Conservation (phyloP, 2,329 filamentous ascomycete species). For the Microascus cirrosus region DNA sequence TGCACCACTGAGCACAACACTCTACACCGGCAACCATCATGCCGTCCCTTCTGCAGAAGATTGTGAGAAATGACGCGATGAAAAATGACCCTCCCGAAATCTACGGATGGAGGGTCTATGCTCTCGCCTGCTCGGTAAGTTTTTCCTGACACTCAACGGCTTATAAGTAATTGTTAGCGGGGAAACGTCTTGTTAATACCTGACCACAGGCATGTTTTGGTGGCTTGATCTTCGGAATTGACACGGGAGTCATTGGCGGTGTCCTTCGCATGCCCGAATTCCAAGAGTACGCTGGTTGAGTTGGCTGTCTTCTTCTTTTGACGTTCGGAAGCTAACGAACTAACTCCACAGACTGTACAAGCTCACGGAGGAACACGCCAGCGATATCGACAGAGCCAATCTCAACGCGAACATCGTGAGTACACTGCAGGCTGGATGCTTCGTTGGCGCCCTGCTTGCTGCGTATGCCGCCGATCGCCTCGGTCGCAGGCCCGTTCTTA, state of each 20-base stretch:
- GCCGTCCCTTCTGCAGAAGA: constrained; percentile 31
- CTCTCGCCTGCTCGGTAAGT: constrained; percentile 37
- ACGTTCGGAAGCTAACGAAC: background rate
- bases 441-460: constrained; percentile 48
- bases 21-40: background rate
- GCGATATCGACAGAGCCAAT: background rate
- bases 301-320: background rate
- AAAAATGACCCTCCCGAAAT: constrained; percentile 54
- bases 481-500: constrained; percentile 44
- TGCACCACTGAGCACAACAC: background rate
- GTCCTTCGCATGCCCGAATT: constrained; percentile 51
- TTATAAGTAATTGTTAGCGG: background rate
- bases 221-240: constrained; percentile 40
- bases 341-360: background rate
- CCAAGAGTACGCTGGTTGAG: constrained; percentile 28
- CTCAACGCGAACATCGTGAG: constrained; percentile 46
- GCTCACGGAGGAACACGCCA: constrained; percentile 36
- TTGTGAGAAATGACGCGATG: constrained; percentile 63
- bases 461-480: constrained; percentile 40
- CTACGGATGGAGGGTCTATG: constrained; percentile 59
- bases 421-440: constrained; percentile 59
- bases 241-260: constrained; percentile 57
- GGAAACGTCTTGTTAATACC: background rate
- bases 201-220: constrained; percentile 43
- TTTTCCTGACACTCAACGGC: background rate